These are phyloP conservation scores for Neohortaea acidophila DNA, from an alignment of 495 filamentous ascomycete genomes.

Conservation along the genomic window DNA sequence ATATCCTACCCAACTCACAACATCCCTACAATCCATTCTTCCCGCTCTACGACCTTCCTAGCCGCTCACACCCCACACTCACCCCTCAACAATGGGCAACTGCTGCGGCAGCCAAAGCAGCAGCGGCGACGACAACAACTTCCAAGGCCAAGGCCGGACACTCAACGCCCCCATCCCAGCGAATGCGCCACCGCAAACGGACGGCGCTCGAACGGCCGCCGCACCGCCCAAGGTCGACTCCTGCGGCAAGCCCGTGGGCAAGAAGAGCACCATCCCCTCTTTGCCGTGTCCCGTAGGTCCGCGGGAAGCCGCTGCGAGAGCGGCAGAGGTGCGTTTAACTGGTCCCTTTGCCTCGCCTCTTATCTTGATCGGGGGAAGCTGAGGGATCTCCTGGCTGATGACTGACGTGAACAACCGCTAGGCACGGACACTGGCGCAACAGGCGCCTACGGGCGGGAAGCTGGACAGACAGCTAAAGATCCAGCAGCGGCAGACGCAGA, in stretches of 20 bases:
- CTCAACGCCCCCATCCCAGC: constrained; percentile 12
- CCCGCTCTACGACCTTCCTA: too few species aligned
- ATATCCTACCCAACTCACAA: too few species aligned
- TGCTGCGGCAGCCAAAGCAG: constrained; percentile 16
- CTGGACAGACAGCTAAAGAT: constrained; percentile 18
- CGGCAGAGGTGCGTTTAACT: constrained; percentile 21
- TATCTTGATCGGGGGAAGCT: neutral
- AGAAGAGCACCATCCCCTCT: too few species aligned
- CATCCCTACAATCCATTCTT: too few species aligned
- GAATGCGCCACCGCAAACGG: constrained; percentile 3
- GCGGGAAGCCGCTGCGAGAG: constrained; percentile 16
- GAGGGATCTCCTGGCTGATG: neutral
- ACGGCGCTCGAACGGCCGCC: constrained; percentile 6
- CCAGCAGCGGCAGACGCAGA: constrained; percentile 15
- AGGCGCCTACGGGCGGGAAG: too few species aligned
- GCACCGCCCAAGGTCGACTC: constrained; percentile 13
- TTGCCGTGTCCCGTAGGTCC: constrained; percentile 11
- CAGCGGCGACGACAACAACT: constrained; percentile 14
- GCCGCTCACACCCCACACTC: too few species aligned
- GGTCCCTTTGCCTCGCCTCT: constrained; percentile 2
- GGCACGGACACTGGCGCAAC: too few species aligned
- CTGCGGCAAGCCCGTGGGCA: constrained; percentile 10
- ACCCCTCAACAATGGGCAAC: too few species aligned
- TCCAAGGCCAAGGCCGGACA: constrained; percentile 17
- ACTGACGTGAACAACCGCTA: constrained; percentile 7